Evolutionary conservation across 2,329 filamentous ascomycete genomes (phyloP), one percentile per base, ranked within the genome.

Genomic region (Thelonectria discophora): DNA sequence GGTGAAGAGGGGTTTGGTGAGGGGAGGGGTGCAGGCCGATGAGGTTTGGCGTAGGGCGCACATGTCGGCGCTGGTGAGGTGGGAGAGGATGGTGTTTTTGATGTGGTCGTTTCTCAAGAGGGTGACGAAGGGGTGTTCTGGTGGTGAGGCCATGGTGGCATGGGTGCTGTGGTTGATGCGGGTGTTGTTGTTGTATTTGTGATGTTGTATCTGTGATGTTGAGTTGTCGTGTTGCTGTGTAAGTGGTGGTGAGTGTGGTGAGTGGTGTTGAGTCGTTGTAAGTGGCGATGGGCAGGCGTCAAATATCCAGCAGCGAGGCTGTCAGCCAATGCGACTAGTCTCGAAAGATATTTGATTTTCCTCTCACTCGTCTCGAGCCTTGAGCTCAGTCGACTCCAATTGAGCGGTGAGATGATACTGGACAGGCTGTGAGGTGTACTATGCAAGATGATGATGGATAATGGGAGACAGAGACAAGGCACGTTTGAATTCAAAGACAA

Each of bases 1-100:
- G 67, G 86, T 79, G 80, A 94, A 94, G 70, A 93, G 83, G 58
- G 82, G 80, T 73, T 86, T 88, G 69, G 90, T 91, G 72, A 90
- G 83, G 67, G 90, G 82, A 67, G 89, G 87, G 75, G 88, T 89
- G 78, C 88, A 90, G 69, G 90, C 88, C 70, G 89, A 88, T 70
- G 86, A 90, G 69, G 88, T 84, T 56, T 90, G 82, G 62, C 91
- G 87, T 55, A 93, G 71, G 65, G 83, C 80, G 78, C 84, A 85
- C 65, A 87, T 76, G 69, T 86, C 84, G 62, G 80, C 70, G 54
- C 80, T 82, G 66, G 80, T 74, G 65, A 88, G 77, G 55, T 79
- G 68, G 60, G 79, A 76, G 68, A 87, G 81, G 70, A 88, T 79
- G 50, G 64, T 74, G 72, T 84, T 78, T 56, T 82, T 80, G 77